Evolutionary conservation across 1,284 basidiomycete genomes (phyloP).

Genomic region (Fistulina hepatica): DNA sequence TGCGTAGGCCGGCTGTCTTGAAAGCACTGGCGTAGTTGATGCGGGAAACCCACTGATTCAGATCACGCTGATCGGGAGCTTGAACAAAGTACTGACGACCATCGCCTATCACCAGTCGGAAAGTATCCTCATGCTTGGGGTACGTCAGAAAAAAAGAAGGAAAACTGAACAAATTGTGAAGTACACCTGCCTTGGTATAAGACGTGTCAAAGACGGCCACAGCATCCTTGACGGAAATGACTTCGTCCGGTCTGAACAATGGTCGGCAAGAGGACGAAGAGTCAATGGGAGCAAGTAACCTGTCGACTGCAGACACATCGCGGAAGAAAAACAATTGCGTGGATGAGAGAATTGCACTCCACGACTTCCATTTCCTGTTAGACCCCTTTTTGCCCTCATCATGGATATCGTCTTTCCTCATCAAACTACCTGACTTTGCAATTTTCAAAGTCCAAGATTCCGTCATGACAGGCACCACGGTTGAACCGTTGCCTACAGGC

Average conservation of each 20-base stretch:
- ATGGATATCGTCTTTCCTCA: slow-evolving; percentile 73
- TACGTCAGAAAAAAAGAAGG: slow-evolving; percentile 2
- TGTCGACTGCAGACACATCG: slow-evolving; percentile 61
- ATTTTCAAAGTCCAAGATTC: slow-evolving; percentile 55
- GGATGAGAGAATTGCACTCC: slow-evolving; percentile 79
- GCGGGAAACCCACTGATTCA: slow-evolving; percentile 86
- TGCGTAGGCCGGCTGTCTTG: slow-evolving; percentile 76
- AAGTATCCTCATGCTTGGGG: slow-evolving; percentile 54
- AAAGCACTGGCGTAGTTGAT: slow-evolving; percentile 96
- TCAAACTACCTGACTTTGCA: slow-evolving; percentile 74
- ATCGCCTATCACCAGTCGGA: slow-evolving; percentile 70
- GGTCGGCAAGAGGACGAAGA: slow-evolving; percentile 41
- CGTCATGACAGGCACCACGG: slow-evolving; percentile 3
- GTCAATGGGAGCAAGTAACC: slow-evolving; percentile 37
- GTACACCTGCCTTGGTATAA: slow-evolving; percentile 54
- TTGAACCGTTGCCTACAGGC: slow-evolving; percentile 3
- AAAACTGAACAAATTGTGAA: slow-evolving; percentile 3
- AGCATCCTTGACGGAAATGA: slow-evolving; percentile 68
- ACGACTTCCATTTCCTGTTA: slow-evolving; percentile 82
- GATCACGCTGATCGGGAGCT: slow-evolving; percentile 58
- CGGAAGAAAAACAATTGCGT: slow-evolving; percentile 91
- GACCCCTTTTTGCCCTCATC: slow-evolving; percentile 69
- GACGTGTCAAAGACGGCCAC: slow-evolving; percentile 73
- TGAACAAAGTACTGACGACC: slow-evolving; percentile 80
- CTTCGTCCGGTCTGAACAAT: slow-evolving; percentile 81